phyloP scores from a whole-genome alignment of 2,329 filamentous ascomycete species.

The Myrmaecium sp. region DNA sequence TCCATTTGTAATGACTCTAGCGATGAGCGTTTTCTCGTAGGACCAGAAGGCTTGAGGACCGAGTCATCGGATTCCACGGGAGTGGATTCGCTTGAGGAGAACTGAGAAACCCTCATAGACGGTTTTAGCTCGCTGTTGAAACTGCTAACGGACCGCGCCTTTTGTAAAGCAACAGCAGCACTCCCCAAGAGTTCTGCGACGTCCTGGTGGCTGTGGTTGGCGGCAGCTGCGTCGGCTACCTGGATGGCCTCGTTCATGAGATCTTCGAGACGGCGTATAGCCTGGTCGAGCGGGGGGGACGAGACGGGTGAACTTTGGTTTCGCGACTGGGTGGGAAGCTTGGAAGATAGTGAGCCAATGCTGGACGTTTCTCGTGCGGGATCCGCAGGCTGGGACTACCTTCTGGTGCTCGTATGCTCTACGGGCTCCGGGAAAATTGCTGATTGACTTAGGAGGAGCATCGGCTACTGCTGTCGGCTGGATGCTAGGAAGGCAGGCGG shows the following conservation, averaged over 20 bases:
- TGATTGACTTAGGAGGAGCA: no score
- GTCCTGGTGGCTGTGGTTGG: constrained; percentile 17
- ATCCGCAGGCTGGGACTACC: no score
- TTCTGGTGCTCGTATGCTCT: no score
- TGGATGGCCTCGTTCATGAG: constrained; percentile 25
- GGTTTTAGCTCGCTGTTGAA: constrained; percentile 6
- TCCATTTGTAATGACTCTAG: background rate
- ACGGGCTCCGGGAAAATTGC: no score
- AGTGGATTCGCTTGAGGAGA: constrained; percentile 1
- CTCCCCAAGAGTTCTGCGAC: constrained; percentile 23
- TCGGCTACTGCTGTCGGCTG: no score
- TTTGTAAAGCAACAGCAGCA: constrained; percentile 18
- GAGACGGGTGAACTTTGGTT: no score
- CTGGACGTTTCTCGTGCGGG: no score
- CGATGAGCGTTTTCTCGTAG: background rate
- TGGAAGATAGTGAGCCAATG: no score
- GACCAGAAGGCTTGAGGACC: background rate
- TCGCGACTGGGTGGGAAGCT: no score
- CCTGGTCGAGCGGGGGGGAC: no score
- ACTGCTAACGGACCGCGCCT: no score
- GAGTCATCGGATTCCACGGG: background rate
- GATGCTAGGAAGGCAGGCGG: no score
- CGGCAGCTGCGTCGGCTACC: constrained; percentile 17
- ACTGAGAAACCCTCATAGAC: constrained; percentile 4
- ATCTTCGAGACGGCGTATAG: constrained; percentile 24